Percentiles rank a stretch among this genome's conserved stretches.
Evolutionary conservation across 1,284 basidiomycete genomes (phyloP).

Genomic region (Meira miltonrushii): DNA sequence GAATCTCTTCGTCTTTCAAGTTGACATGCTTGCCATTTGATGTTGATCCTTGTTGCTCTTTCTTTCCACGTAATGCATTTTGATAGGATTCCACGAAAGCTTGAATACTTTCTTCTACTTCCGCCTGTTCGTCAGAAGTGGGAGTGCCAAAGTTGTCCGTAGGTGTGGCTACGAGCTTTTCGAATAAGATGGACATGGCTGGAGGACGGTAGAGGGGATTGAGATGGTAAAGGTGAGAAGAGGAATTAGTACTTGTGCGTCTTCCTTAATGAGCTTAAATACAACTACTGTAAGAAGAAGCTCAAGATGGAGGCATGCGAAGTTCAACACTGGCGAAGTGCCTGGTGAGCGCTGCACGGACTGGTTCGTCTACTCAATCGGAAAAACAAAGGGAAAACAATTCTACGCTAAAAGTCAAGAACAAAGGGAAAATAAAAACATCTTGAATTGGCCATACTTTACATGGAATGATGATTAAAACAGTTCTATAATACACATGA

Average conservation of each 20-base stretch:
- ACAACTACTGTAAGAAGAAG: neutral
- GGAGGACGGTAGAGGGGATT: neutral
- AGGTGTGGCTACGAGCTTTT: slow-evolving; percentile 30
- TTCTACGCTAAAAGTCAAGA: neutral
- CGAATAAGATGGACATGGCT: slow-evolving; percentile 4
- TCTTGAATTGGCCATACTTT: no score
- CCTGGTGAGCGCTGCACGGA: no score
- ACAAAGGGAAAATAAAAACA: neutral
- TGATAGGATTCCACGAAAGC: neutral
- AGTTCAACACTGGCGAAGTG: no score
- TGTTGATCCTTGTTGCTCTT: no score
- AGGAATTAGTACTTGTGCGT: neutral
- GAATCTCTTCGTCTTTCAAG: slow-evolving; percentile 12
- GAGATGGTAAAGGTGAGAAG: neutral
- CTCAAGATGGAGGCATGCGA: neutral
- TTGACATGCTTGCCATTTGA: slow-evolving; percentile 24
- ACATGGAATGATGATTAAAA: neutral
- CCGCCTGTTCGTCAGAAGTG: slow-evolving; percentile 41
- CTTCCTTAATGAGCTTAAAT: neutral
- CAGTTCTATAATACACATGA: neutral
- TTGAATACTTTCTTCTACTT: slow-evolving; percentile 39
- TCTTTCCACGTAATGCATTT: neutral
- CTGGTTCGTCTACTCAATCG: neutral
- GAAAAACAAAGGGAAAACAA: neutral
- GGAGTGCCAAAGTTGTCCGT: slow-evolving; percentile 30